Conservation (phyloP, 2,329 filamentous ascomycete genomes). For the Calonectria ilicicola region DNA sequence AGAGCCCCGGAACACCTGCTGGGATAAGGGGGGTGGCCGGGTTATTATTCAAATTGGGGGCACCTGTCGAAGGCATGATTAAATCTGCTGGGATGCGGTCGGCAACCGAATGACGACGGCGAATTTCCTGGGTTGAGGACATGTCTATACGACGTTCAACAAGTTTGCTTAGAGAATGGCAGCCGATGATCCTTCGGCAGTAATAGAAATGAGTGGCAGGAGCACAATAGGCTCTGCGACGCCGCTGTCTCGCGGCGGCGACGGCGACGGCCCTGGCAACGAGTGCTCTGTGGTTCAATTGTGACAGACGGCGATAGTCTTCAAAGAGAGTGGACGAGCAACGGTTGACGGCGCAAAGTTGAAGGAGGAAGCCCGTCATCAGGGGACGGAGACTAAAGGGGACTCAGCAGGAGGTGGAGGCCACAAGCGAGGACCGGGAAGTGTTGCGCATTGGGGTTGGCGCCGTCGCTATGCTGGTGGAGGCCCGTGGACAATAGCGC, state of each 20-base stretch:
- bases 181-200: constrained; percentile 48
- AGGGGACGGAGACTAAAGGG: constrained; percentile 44
- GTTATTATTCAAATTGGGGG: constrained; percentile 30
- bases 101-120: constrained; percentile 54
- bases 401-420: constrained; percentile 33
- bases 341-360: constrained; percentile 60
- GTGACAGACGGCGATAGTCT: constrained; percentile 57
- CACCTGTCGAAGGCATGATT: constrained; percentile 39
- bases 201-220: constrained; percentile 53
- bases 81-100: constrained; percentile 49
- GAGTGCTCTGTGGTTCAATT: constrained; percentile 54
- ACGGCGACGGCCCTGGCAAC: constrained; percentile 56
- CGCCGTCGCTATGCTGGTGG: constrained; percentile 34
- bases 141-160: constrained; percentile 42
- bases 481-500: constrained; percentile 39
- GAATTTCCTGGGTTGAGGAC: constrained; percentile 53
- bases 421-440: constrained; percentile 31
- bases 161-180: constrained; percentile 45
- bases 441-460: constrained; percentile 44
- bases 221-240: constrained; percentile 51
- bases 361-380: constrained; percentile 63
- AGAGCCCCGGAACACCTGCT: constrained; percentile 23
- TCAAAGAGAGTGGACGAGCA: constrained; percentile 59
- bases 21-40: constrained; percentile 28
- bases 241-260: constrained; percentile 55